These are phyloP conservation scores for Leersia perrieri DNA, from an alignment of 176 grass and related monocot species.

Conservation along the genomic window DNA sequence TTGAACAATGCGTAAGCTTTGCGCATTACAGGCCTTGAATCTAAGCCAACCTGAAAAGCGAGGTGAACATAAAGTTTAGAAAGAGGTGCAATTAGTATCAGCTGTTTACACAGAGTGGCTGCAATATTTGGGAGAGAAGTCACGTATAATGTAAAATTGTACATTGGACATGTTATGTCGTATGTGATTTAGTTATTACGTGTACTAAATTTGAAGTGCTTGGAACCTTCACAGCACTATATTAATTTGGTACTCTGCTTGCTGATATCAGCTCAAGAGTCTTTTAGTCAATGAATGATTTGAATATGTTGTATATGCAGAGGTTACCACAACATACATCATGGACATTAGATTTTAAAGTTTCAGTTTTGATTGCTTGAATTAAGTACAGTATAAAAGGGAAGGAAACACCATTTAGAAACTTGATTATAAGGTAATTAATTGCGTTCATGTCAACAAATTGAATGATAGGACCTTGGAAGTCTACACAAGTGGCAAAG, in stretches of 20 bases:
- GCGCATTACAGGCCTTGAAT: slow-evolving; percentile 76
- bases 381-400: too few relatives aligned
- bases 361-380: neutral
- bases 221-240: neutral
- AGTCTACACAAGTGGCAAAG: neutral
- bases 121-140: neutral
- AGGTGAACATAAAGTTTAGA: neutral
- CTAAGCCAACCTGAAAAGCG: slow-evolving; percentile 63
- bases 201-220: neutral
- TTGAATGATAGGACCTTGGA: neutral
- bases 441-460: neutral
- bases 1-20: slow-evolving; percentile 65
- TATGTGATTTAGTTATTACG: too few relatives aligned
- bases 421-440: neutral
- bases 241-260: neutral
- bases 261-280: neutral
- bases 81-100: neutral
- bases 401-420: neutral
- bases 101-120: neutral
- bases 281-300: too few relatives aligned
- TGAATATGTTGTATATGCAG: neutral
- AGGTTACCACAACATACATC: neutral
- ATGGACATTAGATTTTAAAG: neutral
- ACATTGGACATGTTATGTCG: neutral
- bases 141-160: neutral